Evolutionary conservation across 2,329 filamentous ascomycete genomes (phyloP).

Genomic region (Trichoderma gracile): DNA sequence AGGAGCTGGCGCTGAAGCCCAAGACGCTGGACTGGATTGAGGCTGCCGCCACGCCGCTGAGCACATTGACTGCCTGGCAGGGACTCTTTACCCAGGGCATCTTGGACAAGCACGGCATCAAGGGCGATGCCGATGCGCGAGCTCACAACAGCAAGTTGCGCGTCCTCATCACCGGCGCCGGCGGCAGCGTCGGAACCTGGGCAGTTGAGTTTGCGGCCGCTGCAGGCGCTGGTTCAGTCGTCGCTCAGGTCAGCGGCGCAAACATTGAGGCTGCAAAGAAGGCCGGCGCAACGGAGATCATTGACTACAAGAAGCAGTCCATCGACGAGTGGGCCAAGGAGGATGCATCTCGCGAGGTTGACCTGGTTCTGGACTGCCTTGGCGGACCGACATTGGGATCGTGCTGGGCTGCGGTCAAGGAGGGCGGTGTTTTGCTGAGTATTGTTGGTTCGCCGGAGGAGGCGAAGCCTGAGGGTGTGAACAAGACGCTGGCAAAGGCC

Average conservation of each 20-base stretch:
- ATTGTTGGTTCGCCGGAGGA: slow-evolving; percentile 37
- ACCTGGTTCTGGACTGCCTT: slow-evolving; percentile 42
- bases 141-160: slow-evolving; percentile 35
- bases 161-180: slow-evolving; percentile 44
- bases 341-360: slow-evolving; percentile 35
- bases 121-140: slow-evolving; percentile 34
- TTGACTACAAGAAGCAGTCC: slow-evolving; percentile 40
- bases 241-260: slow-evolving; percentile 37
- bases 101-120: slow-evolving; percentile 35
- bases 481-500: slow-evolving; percentile 36
- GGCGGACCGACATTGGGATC: slow-evolving; percentile 39
- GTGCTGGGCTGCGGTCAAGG: slow-evolving; percentile 41
- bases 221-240: slow-evolving; percentile 40
- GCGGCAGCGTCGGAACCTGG: slow-evolving; percentile 45
- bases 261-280: slow-evolving; percentile 36
- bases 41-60: slow-evolving; percentile 43
- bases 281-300: slow-evolving; percentile 41
- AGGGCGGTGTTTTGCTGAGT: slow-evolving; percentile 40
- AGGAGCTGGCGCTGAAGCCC: slow-evolving; percentile 41
- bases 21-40: slow-evolving; percentile 37
- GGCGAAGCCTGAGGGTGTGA: slow-evolving; percentile 35
- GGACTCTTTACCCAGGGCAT: slow-evolving; percentile 42
- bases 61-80: slow-evolving; percentile 46
- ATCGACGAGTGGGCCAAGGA: slow-evolving; percentile 38
- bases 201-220: slow-evolving; percentile 42